Evolutionary conservation across 2,329 filamentous ascomycete genomes (phyloP), one percentile per base, ranked within the genome.

Genomic region (Sarocladium oryzae): DNA sequence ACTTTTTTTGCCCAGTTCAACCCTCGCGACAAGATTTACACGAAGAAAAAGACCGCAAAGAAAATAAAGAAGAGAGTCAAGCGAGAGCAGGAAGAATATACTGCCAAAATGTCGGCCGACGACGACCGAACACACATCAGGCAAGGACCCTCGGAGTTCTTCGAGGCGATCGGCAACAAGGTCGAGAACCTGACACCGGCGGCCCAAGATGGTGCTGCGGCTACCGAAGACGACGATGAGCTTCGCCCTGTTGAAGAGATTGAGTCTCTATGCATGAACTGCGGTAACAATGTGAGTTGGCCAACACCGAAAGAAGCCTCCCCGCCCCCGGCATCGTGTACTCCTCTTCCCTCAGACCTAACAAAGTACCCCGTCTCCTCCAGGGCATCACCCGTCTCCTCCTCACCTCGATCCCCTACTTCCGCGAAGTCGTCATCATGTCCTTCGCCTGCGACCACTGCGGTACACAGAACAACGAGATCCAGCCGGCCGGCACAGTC

Each of bases 351-450:
- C n/a, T n/a, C n/a, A n/a, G n/a, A 11, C 37, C 9, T 6, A 16
- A 35, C 43, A 23, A 20, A 49, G 18, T 15, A 6, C 40, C 5
- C 4, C 8, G 26, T 7, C 32, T 11, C 18, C 35, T 28, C 10
- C 35, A 95, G 88, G 93, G 93, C 61, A 81, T 75, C 1, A 99
- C 93, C 13, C 81, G 86, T 53, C 80, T 99, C 20, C 82, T 99
- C 38, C 82, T 99, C 51, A 95, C 95, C 15, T 83, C 84, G 57
- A 96, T 99, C 52, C 93, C 93, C 15, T 97, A 89, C 77, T 99
- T 99, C 76, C 89, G 90, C 72, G 92, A 99, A 69, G 85, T 99
- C 56, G 89, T 99, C 62, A 82, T 99, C 68, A 96, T 96, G 85
- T 97, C 92, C 56, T 99, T 99, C 69, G 81, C 82, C 58, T 99